phyloP scores from a whole-genome alignment of 768 basidiomycete species.

The Dentipellis sp. region DNA sequence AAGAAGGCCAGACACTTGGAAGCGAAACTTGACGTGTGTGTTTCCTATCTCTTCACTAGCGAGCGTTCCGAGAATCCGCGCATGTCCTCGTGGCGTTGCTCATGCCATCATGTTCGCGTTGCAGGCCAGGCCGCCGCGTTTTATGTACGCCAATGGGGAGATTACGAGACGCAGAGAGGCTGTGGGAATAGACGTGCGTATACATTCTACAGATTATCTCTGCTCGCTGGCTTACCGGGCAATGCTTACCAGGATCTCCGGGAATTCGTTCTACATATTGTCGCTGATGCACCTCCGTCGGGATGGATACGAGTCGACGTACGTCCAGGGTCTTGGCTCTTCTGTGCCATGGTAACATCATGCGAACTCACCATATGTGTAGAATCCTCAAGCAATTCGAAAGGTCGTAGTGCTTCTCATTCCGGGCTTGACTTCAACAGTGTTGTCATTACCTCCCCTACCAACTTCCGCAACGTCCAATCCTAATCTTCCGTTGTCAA shows the following conservation, averaged over 20 bases:
- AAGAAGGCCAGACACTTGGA: constrained; percentile 59
- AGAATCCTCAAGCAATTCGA: constrained; percentile 69
- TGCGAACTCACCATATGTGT: constrained; percentile 2
- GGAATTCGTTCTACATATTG: constrained; percentile 74
- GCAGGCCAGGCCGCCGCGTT: constrained; percentile 54
- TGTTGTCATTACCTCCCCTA: constrained; percentile 62
- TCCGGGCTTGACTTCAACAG: constrained; percentile 75
- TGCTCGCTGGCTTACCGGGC: background rate
- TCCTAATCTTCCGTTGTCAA: constrained; percentile 43
- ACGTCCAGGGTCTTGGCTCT: constrained; percentile 10
- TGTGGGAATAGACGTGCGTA: constrained; percentile 71
- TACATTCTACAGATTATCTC: background rate
- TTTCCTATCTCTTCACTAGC: constrained; percentile 13
- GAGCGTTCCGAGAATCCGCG: constrained; percentile 1
- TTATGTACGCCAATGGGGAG: constrained; percentile 75
- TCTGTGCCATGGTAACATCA: background rate
- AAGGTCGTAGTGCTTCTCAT: constrained; percentile 75
- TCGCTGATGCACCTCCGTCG: constrained; percentile 75
- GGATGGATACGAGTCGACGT: constrained; percentile 86
- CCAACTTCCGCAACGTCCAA: constrained; percentile 60
- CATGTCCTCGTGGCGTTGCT: background rate
- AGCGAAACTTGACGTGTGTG: constrained; percentile 52
- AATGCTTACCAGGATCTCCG: constrained; percentile 61
- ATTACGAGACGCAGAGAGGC: constrained; percentile 66
- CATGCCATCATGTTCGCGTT: constrained; percentile 6